Evolutionary conservation across 192 early-diverging fungal genomes (phyloP), one percentile per base, ranked within the genome.

Genomic region (Gaertneriomyces semiglobifer): DNA sequence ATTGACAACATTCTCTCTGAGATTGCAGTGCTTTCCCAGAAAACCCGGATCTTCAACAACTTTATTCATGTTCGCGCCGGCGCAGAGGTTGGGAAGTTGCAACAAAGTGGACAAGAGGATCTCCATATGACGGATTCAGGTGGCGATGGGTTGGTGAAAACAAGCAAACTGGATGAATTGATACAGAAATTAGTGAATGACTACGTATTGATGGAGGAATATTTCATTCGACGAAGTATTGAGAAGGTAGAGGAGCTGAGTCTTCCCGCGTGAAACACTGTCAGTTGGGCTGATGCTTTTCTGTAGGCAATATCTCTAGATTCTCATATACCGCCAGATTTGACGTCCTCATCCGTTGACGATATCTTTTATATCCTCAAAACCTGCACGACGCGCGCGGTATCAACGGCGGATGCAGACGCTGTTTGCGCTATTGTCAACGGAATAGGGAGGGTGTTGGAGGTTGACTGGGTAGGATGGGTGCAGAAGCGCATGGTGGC

Each of bases 361-460:
- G 96, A 99, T 65, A 84, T 95, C 7, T 96, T 97, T 71, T 99
- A 91, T 72, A 89, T 99, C 45, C 72, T 92, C 19, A 89, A 90
- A 62, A 89, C 87, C 20, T 83, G 86, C 5, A 71, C 92, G 6
- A 80, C 81, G 40, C 84, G 93, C 54, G 83, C 86, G 1, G 71
- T 96, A 1, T 75, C 87, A n/a, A 91, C 92, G 0, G 79, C 84
- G 45, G 85, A 91, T 62, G 69, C 88, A 12, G 78, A 89, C 16
- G 79, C 85, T 0, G 66, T 94, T 4, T 84, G 84, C 6, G 84
- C 89, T 1, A 79, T 94, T 25, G 76, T 91, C 58, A 89, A 89
- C 56, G 74, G 79, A 18, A 77, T 88, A 4, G 81, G 88, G 18
- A 77, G 80, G 8, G 77, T 83, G 10, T 62, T 94, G 4, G 90